These are phyloP conservation scores for Pilaira anomala DNA, from an alignment of 192 early-diverging fungal species.

Conservation along the genomic window DNA sequence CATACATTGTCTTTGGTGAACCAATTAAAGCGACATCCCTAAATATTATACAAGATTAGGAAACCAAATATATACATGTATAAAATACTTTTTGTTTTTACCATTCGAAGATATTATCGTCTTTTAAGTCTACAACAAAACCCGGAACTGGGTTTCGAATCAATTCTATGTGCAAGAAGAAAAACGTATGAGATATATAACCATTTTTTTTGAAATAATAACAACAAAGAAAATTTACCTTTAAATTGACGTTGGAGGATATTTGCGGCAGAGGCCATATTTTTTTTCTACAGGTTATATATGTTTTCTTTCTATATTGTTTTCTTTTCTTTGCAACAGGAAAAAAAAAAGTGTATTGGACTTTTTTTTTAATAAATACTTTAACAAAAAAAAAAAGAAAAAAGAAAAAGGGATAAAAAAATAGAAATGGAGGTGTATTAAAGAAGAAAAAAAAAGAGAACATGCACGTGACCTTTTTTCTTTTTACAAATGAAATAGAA, in stretches of 20 bases:
- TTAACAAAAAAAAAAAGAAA: too few relatives aligned
- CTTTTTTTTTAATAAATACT: too few relatives aligned
- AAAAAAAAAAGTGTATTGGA: too few relatives aligned
- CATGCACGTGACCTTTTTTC: too few relatives aligned
- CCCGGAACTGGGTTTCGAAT: constrained; percentile 47
- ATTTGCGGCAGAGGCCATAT: constrained; percentile 40
- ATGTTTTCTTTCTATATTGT: too few relatives aligned
- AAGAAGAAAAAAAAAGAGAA: too few relatives aligned
- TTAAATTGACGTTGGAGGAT: constrained; percentile 49
- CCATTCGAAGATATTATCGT: constrained; percentile 47
- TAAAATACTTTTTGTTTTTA: not conserved
- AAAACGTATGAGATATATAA: not conserved
- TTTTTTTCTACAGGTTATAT: too few relatives aligned
- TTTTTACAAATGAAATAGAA: too few relatives aligned
- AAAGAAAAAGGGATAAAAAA: too few relatives aligned
- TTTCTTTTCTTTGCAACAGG: too few relatives aligned
- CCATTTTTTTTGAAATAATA: not conserved
- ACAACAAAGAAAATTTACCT: constrained; percentile 29
- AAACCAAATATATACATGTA: not conserved
- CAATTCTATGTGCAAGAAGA: constrained; percentile 37
- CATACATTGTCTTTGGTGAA: constrained; percentile 45
- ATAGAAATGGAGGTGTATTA: too few relatives aligned
- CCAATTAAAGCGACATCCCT: constrained; percentile 51
- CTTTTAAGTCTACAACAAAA: constrained; percentile 47
- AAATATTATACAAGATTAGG: not conserved